Conservation (phyloP, 31 red algal species). For the Asparagopsis taxiformis region DNA sequence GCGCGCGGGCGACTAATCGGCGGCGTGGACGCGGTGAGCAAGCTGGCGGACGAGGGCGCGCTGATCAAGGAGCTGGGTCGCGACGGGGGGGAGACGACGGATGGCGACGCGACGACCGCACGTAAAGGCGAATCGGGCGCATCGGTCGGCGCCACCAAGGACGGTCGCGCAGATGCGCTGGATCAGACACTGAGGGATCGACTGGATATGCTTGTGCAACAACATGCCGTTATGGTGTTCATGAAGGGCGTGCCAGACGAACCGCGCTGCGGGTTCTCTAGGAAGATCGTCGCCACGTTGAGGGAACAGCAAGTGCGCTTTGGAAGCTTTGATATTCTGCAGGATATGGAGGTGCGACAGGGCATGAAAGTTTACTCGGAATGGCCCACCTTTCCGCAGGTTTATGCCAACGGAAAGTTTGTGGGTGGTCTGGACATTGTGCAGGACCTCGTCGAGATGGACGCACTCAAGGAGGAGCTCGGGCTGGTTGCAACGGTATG, state of each 20-base stretch:
- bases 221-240: conserved; percentile 72
- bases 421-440: conserved; percentile 91
- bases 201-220: conserved; percentile 33
- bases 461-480: conserved; percentile 58
- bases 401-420: conserved; percentile 74
- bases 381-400: conserved; percentile 98
- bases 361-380: conserved; percentile 68
- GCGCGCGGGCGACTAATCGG: conserved; percentile 71
- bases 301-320: conserved; percentile 44
- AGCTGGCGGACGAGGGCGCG: conserved; percentile 52
- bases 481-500: not conserved
- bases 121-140: not conserved
- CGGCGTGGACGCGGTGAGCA: conserved; percentile 74
- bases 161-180: not conserved
- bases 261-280: conserved; percentile 82
- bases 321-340: conserved; percentile 87
- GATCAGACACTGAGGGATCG: conserved; percentile 24
- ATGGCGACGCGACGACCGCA: not conserved
- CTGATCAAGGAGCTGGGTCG: conserved; percentile 21
- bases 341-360: conserved; percentile 66
- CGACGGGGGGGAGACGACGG: not conserved
- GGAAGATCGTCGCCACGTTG: conserved; percentile 63
- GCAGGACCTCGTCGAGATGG: conserved; percentile 45
- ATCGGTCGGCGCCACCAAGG: conserved; percentile 9
- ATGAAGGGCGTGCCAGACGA: conserved; percentile 87